A percentile compares a stretch with the other conserved stretches of the same genome.
These are phyloP conservation scores for Citrus sp. DNA, from an alignment of 345 rosid species.

Conservation along the genomic window DNA sequence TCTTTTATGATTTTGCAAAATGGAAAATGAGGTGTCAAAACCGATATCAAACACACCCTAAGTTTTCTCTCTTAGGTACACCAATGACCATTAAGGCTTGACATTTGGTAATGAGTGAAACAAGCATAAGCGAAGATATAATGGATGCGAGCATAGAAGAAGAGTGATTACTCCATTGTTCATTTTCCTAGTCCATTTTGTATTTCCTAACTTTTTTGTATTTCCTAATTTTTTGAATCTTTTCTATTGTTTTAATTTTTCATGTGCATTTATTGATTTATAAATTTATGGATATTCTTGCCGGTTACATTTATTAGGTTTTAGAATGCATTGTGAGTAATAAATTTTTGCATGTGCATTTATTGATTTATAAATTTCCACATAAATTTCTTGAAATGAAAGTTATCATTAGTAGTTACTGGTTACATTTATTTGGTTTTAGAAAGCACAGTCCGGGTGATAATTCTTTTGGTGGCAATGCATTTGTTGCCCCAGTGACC, in stretches of 20 bases:
- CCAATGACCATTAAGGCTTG: not conserved
- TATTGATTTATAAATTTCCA: not conserved
- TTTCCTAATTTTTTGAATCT: not conserved
- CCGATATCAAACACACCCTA: too few species aligned
- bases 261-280: constrained; percentile 3
- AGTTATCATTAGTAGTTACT: constrained; percentile 27
- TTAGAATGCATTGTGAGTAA: not conserved
- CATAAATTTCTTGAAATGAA: constrained; percentile 15
- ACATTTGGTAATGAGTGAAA: constrained; percentile 1
- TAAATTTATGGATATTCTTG: not conserved
- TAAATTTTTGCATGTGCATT: not conserved
- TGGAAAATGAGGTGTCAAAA: too few species aligned
- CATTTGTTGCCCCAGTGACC: constrained; percentile 46
- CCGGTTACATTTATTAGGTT: not conserved
- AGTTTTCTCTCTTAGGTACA: too few species aligned
- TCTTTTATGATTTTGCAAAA: too few species aligned
- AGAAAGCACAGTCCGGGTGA: constrained; percentile 56
- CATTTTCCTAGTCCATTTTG: not conserved
- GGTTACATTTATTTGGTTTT: constrained; percentile 36
- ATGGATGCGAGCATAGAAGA: not conserved
- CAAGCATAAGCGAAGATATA: not conserved
- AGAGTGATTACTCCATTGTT: not conserved
- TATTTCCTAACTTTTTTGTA: not conserved
- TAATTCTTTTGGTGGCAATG: constrained; percentile 53
- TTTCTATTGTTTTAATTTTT: not conserved